Conservation (phyloP, 129 eudicot genomes). For the Cynara cardunculus region DNA sequence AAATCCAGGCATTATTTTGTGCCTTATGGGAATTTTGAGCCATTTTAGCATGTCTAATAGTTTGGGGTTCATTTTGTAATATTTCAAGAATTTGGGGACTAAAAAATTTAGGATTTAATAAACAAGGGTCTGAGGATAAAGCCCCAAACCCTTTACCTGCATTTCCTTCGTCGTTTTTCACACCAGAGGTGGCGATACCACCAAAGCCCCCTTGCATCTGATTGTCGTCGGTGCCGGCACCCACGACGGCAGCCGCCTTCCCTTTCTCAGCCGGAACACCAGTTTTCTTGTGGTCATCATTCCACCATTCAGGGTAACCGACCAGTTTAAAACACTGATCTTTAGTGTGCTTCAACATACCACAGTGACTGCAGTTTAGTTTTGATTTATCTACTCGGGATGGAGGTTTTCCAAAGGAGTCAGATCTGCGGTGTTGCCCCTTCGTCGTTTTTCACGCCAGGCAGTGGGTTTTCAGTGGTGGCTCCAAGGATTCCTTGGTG, state of each 20-base stretch:
- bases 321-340: not conserved
- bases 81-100: not conserved
- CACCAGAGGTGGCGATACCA: not conserved
- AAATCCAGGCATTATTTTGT: not conserved
- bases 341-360: not conserved
- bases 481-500: too few species aligned
- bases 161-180: not conserved
- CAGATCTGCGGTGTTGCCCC: not conserved
- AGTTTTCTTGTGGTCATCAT: not conserved
- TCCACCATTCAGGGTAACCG: not conserved
- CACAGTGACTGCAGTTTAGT: constrained; percentile 1
- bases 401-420: not conserved
- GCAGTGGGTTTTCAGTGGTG: too few species aligned
- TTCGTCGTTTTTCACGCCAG: too few species aligned
- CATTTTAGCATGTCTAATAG: not conserved
- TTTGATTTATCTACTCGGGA: constrained; percentile 4
- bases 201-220: not conserved
- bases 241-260: not conserved
- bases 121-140: constrained; percentile 1
- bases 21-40: not conserved
- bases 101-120: not conserved
- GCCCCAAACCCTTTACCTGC: constrained; percentile 4
- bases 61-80: not conserved
- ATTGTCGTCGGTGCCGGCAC: not conserved
- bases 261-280: not conserved